phyloP scores from a whole-genome alignment of 1,139 yeast genomes.

The Yamadazyma siamensis region DNA sequence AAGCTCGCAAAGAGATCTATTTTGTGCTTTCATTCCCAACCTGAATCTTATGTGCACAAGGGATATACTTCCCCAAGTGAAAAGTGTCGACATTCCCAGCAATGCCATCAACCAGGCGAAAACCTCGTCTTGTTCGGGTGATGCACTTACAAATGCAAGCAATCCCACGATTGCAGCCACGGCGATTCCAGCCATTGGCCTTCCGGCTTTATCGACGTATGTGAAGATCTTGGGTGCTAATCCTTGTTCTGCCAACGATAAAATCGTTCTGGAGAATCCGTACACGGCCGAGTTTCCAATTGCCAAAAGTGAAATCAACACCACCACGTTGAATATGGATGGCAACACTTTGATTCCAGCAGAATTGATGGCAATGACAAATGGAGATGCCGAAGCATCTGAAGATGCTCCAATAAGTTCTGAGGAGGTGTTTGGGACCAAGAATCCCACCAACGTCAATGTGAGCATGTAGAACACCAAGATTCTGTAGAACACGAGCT shows the following conservation, averaged over 20 bases:
- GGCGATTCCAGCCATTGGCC: conserved; percentile 40
- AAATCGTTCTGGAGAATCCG: conserved; percentile 42
- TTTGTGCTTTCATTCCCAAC: conserved; percentile 30
- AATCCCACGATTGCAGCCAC: conserved; percentile 35
- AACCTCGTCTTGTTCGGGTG: conserved; percentile 32
- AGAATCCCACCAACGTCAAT: conserved; percentile 36
- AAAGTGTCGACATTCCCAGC: conserved; percentile 39
- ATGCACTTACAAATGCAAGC: conserved; percentile 41
- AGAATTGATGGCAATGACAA: conserved; percentile 40
- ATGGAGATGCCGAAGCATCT: conserved; percentile 38
- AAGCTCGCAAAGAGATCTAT: conserved; percentile 28
- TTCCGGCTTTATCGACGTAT: conserved; percentile 39
- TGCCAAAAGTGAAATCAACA: conserved; percentile 39
- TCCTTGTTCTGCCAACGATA: conserved; percentile 40
- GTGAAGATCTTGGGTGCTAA: conserved; percentile 34
- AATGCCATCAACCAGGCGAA: conserved; percentile 42
- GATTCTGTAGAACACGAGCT: conserved; percentile 44
- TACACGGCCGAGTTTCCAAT: conserved; percentile 45
- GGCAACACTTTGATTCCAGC: conserved; percentile 43
- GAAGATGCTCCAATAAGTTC: conserved; percentile 30
- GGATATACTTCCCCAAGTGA: conserved; percentile 42
- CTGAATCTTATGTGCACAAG: conserved; percentile 39
- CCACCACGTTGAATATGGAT: conserved; percentile 41
- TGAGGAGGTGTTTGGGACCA: conserved; percentile 25
- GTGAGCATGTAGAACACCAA: conserved; percentile 40